phyloP scores from a whole-genome alignment of 2,329 filamentous ascomycete genomes.

The Curvularia verruculosa region DNA sequence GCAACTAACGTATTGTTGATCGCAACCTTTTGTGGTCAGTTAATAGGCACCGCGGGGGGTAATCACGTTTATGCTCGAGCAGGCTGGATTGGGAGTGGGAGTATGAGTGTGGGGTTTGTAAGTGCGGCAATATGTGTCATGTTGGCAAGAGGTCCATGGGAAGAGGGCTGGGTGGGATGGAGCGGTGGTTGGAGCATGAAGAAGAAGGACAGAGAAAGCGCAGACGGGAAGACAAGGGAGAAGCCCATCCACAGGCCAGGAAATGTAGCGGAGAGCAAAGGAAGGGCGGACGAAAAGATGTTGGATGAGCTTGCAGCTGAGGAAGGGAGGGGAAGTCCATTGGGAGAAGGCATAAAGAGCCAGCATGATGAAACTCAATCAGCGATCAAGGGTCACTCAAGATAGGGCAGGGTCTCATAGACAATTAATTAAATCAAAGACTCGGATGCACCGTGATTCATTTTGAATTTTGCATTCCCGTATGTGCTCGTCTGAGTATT shows the following conservation, averaged over 20 bases:
- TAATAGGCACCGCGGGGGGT: slow-evolving; percentile 66
- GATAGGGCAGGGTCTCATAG: background rate
- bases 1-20: too few relatives aligned
- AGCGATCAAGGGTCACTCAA: background rate
- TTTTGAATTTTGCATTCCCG: slow-evolving; percentile 1
- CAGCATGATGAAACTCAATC: background rate
- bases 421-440: background rate
- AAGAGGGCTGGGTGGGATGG: slow-evolving; percentile 67
- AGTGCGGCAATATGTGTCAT: slow-evolving; percentile 56
- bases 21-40: slow-evolving; percentile 77
- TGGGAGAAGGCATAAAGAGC: slow-evolving; percentile 3
- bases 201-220: slow-evolving; percentile 50
- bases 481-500: slow-evolving; percentile 1
- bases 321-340: slow-evolving; percentile 30
- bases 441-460: background rate
- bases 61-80: slow-evolving; percentile 62
- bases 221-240: slow-evolving; percentile 49
- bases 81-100: slow-evolving; percentile 64
- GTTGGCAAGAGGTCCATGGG: slow-evolving; percentile 60
- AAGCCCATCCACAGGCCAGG: slow-evolving; percentile 12
- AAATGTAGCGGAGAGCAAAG: slow-evolving; percentile 29
- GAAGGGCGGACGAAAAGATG: slow-evolving; percentile 27
- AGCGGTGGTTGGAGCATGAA: slow-evolving; percentile 60
- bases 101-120: slow-evolving; percentile 62
- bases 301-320: slow-evolving; percentile 40